phyloP scores from a whole-genome alignment of 495 filamentous ascomycete genomes.

The Xylaria longipes region DNA sequence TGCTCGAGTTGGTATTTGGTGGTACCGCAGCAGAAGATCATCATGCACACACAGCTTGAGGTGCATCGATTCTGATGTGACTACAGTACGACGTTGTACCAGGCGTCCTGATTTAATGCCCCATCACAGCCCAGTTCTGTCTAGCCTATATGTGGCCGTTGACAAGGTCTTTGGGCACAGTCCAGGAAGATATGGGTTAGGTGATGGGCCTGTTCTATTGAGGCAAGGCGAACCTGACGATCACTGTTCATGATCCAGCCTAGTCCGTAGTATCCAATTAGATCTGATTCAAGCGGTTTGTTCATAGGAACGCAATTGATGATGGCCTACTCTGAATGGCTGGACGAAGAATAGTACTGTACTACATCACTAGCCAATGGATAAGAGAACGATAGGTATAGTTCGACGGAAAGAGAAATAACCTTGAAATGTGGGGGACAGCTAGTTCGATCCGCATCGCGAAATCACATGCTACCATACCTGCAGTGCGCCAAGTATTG shows the following conservation, averaged over 20 bases:
- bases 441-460: constrained; percentile 1
- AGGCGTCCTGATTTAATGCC: not conserved
- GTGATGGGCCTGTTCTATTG: constrained; percentile 8
- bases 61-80: not conserved
- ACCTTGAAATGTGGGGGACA: constrained; percentile 22
- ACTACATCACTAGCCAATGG: constrained; percentile 24
- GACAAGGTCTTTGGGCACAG: not conserved
- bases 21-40: not conserved
- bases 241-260: constrained; percentile 3
- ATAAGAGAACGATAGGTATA: constrained; percentile 24
- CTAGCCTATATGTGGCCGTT: not conserved
- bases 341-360: constrained; percentile 12
- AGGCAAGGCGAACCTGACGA: constrained; percentile 16
- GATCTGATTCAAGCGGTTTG: not conserved
- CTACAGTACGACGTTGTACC: not conserved
- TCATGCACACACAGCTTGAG: constrained; percentile 7
- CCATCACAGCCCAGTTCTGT: no score
- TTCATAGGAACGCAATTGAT: not conserved
- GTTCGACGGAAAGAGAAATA: constrained; percentile 29
- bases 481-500: not conserved
- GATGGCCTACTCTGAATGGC: constrained; percentile 14
- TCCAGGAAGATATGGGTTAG: constrained; percentile 22
- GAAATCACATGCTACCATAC: constrained; percentile 6
- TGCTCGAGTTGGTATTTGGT: not conserved
- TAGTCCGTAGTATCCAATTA: constrained; percentile 7